Base-by-base conservation (phyloP, 345 rosid genomes). In the Sonneratia alba region DNA sequence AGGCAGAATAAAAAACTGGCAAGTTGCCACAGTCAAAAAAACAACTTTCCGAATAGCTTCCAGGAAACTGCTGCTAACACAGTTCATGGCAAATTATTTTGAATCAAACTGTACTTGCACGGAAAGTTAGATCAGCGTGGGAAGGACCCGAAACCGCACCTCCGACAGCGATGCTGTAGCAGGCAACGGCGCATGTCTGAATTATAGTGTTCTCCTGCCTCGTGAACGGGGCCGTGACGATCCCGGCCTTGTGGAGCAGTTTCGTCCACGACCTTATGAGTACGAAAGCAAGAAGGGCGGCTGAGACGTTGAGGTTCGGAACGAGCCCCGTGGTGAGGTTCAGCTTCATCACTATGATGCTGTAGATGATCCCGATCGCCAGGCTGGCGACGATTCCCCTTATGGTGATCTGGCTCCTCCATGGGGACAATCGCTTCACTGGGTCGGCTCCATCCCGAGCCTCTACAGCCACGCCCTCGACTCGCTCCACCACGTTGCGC, bases 291-390 rank as follows among this genome's bases (percentile, higher is more conserved):
- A 95, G 80, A 0, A 95, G 92, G 68, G 99, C 99, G 43, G 96
- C 97, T 51, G 99, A 95, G 82, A 95, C 97, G 64, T 95, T 95
- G 70, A 95, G 91, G 77, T 92, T 95, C 15, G 99, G 99, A 37
- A 95, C 97, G 51, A 95, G 79, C 19, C 98, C 99, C 10, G 99
- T 92, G 21, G 97, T 95, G 14, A 95, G 89, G 73, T 89, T 95
- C 67, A 95, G 87, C 81, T 95, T 95, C 84, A 76, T 86, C 43
- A 92, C 96, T 66, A 95, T 90, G 51, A 95, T 87, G 78, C 98
- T 92, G 85, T 92, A 95, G 1, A 95, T 81, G 75, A 81, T 61
- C 3, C 99, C 99, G 70, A 95, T 95, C 7, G 66, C 75, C 51
- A 88, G 27, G 71, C 99, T 89, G 1, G 96, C 88, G 13, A 92